Percentiles rank a stretch among this genome's conserved stretches.
These are phyloP conservation scores for Aspergillus carlsbadensis DNA, from an alignment of 495 filamentous ascomycete genomes.

Conservation along the genomic window DNA sequence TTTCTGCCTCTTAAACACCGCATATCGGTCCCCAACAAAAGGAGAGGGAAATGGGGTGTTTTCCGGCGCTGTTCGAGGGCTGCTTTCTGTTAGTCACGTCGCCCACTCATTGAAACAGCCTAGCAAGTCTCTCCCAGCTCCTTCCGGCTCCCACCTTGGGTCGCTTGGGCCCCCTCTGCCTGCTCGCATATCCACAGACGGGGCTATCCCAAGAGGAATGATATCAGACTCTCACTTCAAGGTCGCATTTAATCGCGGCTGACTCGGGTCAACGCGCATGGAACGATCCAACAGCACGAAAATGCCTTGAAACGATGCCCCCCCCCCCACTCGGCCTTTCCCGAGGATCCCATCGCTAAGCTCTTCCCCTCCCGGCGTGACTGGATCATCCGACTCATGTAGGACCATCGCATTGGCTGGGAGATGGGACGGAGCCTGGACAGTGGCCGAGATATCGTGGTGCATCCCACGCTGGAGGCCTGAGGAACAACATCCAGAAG, in stretches of 20 bases:
- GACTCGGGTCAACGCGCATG: slow-evolving; percentile 2
- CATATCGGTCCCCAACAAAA: background rate
- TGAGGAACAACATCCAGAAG: background rate
- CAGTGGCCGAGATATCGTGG: background rate
- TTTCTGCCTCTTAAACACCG: background rate
- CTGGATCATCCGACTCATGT: background rate
- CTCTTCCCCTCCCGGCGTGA: background rate
- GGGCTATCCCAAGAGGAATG: background rate
- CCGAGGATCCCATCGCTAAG: background rate
- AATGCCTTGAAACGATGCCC: background rate
- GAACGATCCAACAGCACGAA: background rate
- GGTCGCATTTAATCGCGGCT: slow-evolving; percentile 4
- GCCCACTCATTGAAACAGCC: slow-evolving; percentile 1
- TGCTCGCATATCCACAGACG: background rate
- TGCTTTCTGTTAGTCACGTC: slow-evolving; percentile 6
- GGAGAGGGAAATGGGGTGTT: background rate
- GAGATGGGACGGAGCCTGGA: background rate
- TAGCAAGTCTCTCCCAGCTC: background rate
- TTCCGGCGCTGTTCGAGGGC: background rate
- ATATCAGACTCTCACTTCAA: background rate
- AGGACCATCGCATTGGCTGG: background rate
- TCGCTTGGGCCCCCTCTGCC: slow-evolving; percentile 8
- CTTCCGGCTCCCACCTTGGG: background rate
- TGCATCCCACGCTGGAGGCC: slow-evolving; percentile 8
- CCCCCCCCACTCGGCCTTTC: background rate